These are phyloP conservation scores for Phytophthora crassamura DNA, from an alignment of 352 stramenopile genomes.

Conservation along the genomic window DNA sequence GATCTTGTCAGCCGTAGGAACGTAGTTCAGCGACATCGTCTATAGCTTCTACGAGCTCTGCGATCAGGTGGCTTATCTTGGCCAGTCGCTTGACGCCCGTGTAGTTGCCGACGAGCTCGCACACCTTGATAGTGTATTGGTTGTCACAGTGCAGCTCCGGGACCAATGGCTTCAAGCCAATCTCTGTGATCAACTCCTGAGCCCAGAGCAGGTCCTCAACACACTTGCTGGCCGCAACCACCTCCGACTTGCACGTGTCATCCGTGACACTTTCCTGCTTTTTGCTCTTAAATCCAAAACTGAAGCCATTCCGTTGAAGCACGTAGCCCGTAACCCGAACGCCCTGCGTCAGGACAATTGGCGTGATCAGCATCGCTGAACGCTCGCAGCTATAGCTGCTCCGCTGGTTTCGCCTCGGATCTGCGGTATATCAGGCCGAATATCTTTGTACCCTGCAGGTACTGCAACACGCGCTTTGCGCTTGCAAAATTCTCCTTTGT, in stretches of 20 bases:
- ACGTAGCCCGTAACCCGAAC: conserved; percentile 4
- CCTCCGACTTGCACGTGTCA: conserved; percentile 11
- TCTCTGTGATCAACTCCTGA: background rate
- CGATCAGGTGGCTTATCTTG: conserved; percentile 5
- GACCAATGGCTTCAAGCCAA: too few species aligned
- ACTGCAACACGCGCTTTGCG: conserved; percentile 4
- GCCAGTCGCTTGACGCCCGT: conserved; percentile 4
- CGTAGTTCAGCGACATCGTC: conserved; percentile 1
- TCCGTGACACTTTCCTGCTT: conserved; percentile 10
- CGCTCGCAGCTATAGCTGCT: background rate
- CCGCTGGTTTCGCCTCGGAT: background rate
- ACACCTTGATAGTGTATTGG: conserved; percentile 5
- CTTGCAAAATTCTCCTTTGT: conserved; percentile 5
- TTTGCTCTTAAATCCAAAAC: conserved; percentile 16
- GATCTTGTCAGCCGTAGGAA: conserved; percentile 1
- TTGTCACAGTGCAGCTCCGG: background rate
- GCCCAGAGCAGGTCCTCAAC: conserved; percentile 8
- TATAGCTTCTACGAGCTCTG: background rate
- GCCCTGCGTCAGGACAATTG: background rate
- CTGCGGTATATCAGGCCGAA: background rate
- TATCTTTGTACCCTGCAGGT: conserved; percentile 2
- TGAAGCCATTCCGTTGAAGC: conserved; percentile 1
- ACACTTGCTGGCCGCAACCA: conserved; percentile 4
- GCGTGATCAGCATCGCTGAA: conserved; percentile 10
- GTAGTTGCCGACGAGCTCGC: background rate